Percentiles rank a stretch among this genome's conserved stretches.
Conservation (phyloP, 164 flowering plant genomes). For the Dillenia suffruticosa region DNA sequence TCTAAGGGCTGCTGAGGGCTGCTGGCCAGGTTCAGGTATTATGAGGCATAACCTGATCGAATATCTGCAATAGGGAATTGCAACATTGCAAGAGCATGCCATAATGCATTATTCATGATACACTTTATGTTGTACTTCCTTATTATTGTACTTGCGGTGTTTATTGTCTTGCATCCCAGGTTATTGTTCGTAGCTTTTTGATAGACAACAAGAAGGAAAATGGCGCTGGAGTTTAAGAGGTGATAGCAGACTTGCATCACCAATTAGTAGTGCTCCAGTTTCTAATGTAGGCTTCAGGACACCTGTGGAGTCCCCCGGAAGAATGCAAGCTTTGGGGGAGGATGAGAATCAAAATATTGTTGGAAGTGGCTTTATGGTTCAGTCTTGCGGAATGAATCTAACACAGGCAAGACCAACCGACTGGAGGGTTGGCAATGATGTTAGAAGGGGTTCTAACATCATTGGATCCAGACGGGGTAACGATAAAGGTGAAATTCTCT, state of each 20-base stretch:
- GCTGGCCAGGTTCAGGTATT: slow-evolving; percentile 90
- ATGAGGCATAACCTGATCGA: background rate
- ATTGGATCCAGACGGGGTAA: too few relatives aligned
- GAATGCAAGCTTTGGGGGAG: slow-evolving; percentile 29
- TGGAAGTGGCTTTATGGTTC: slow-evolving; percentile 45
- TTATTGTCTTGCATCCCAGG: slow-evolving; percentile 26
- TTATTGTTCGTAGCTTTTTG: slow-evolving; percentile 58
- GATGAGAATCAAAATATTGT: slow-evolving; percentile 44
- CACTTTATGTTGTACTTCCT: background rate
- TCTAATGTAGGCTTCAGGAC: slow-evolving; percentile 43
- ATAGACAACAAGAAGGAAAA: slow-evolving; percentile 39
- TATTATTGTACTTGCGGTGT: background rate
- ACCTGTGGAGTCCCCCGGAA: slow-evolving; percentile 36
- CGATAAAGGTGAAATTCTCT: too few relatives aligned
- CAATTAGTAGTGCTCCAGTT: slow-evolving; percentile 30
- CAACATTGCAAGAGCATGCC: background rate
- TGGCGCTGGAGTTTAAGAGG: slow-evolving; percentile 24
- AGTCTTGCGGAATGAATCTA: slow-evolving; percentile 35
- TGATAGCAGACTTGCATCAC: slow-evolving; percentile 41
- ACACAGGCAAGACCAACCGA: slow-evolving; percentile 32
- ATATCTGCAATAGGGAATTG: too few relatives aligned
- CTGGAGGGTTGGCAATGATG: slow-evolving; percentile 43
- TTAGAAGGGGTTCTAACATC: slow-evolving; percentile 21
- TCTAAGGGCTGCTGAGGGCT: slow-evolving; percentile 72
- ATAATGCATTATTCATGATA: background rate